Evolutionary conservation across 2,329 filamentous ascomycete species (phyloP).

Genomic region (Diaporthe amygdali): DNA sequence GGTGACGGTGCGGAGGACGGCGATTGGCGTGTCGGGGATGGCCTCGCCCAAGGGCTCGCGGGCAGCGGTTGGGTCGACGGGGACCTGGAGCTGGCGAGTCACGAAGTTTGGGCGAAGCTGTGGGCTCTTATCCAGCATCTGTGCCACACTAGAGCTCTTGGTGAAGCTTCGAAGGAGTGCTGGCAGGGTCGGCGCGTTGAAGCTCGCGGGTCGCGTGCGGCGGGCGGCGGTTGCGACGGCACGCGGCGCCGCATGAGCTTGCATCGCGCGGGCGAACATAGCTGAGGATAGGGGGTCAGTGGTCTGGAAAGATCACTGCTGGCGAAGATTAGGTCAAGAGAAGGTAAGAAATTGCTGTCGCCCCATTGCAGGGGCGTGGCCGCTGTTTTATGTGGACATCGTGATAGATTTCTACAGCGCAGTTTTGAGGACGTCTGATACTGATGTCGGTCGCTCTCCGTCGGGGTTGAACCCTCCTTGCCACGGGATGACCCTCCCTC

Average conservation of each 20-base stretch:
- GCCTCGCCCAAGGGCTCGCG: slow-evolving; percentile 41
- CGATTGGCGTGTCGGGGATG: slow-evolving; percentile 64
- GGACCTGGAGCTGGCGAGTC: slow-evolving; percentile 14
- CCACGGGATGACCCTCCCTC: not conserved
- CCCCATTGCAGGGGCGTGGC: slow-evolving; percentile 22
- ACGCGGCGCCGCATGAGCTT: slow-evolving; percentile 14
- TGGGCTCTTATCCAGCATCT: not conserved
- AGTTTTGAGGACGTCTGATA: slow-evolving; percentile 22
- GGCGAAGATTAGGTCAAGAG: not conserved
- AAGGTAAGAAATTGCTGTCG: slow-evolving; percentile 4
- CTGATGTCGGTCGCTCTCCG: not conserved
- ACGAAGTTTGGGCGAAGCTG: not conserved
- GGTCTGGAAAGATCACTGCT: not conserved
- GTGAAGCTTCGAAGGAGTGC: not conserved
- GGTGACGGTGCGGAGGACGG: slow-evolving; percentile 77
- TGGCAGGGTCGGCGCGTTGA: not conserved
- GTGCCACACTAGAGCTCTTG: not conserved
- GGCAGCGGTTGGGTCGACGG: slow-evolving; percentile 21
- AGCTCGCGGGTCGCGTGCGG: not conserved
- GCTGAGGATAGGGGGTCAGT: not conserved
- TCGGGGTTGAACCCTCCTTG: not conserved
- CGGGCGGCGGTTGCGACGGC: not conserved
- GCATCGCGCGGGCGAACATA: slow-evolving; percentile 24
- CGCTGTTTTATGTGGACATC: slow-evolving; percentile 15
- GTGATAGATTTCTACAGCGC: slow-evolving; percentile 24